Evolutionary conservation across 768 basidiomycete species (phyloP).

Genomic region (Pleurotus giganteus): DNA sequence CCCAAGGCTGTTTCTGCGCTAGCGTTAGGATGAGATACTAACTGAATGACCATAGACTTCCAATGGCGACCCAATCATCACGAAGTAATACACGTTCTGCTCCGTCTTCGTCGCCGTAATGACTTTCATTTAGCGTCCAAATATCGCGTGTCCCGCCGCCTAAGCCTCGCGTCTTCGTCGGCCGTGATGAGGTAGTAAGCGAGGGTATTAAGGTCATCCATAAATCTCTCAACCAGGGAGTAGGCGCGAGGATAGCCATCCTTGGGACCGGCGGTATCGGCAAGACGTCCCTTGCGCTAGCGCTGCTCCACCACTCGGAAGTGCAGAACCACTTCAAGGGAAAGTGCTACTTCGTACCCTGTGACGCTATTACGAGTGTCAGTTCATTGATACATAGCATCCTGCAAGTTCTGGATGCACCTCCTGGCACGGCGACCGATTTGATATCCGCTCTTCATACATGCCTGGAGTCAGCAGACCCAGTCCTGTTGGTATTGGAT

Average conservation of each 20-base stretch:
- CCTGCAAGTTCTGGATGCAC: slow-evolving; percentile 6
- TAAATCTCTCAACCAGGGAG: neutral
- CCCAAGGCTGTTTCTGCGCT: neutral
- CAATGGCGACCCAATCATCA: slow-evolving; percentile 5
- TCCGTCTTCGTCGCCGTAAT: neutral
- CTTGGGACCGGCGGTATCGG: slow-evolving; percentile 36
- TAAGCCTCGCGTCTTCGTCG: slow-evolving; percentile 18
- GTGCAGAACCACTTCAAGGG: slow-evolving; percentile 21
- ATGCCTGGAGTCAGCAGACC: slow-evolving; percentile 15
- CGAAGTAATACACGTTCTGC: neutral
- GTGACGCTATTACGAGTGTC: slow-evolving; percentile 17
- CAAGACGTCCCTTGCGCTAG: slow-evolving; percentile 35
- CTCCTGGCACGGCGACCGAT: slow-evolving; percentile 8
- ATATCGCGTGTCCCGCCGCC: slow-evolving; percentile 13
- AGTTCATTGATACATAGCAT: slow-evolving; percentile 11
- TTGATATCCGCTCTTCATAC: slow-evolving; percentile 22
- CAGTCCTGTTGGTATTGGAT: slow-evolving; percentile 32
- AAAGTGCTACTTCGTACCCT: slow-evolving; percentile 30
- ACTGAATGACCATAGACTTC: neutral
- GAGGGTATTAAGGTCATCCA: slow-evolving; percentile 15
- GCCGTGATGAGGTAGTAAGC: slow-evolving; percentile 17
- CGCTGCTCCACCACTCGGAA: slow-evolving; percentile 23
- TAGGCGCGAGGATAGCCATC: slow-evolving; percentile 18
- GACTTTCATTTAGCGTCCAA: slow-evolving; percentile 3
- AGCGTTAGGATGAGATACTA: neutral